phyloP scores from a whole-genome alignment of 192 early-diverging fungal genomes.

The Gorgonomyces haynaldii region DNA sequence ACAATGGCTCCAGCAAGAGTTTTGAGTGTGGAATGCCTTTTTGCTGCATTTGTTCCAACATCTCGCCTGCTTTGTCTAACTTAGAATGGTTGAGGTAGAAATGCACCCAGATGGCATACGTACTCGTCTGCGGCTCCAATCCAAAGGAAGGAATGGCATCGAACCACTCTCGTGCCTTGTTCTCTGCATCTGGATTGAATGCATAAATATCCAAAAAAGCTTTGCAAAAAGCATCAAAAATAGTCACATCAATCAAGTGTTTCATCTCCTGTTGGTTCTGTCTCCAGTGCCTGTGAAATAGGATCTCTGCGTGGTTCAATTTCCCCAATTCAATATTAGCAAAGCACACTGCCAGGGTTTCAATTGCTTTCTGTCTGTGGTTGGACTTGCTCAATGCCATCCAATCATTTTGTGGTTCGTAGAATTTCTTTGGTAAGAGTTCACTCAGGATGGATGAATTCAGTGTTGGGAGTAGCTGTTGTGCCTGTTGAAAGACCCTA shows the following conservation, averaged over 20 bases:
- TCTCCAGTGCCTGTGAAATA: constrained; percentile 4
- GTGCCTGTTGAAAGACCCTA: too few relatives aligned
- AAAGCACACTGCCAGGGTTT: too few relatives aligned
- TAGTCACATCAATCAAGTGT: neutral
- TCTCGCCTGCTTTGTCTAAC: neutral
- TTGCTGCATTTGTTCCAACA: neutral
- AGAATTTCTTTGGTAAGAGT: too few relatives aligned
- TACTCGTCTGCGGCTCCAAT: neutral
- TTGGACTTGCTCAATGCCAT: too few relatives aligned
- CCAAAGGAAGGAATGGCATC: neutral
- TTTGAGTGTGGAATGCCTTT: neutral
- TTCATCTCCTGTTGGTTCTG: neutral
- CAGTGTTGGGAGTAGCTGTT: too few relatives aligned
- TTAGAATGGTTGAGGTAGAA: neutral
- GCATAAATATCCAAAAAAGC: neutral
- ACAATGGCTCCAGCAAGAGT: neutral
- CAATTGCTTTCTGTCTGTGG: too few relatives aligned
- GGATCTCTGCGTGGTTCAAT: neutral
- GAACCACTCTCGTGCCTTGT: constrained; percentile 2
- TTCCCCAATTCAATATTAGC: constrained; percentile 1
- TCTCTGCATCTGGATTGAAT: neutral
- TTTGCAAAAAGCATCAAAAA: neutral
- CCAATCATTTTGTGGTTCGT: too few relatives aligned
- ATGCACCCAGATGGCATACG: neutral
- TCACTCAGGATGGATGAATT: too few relatives aligned